phyloP scores from a whole-genome alignment of 2,329 filamentous ascomycete species.

The Calonectria honghensis region DNA sequence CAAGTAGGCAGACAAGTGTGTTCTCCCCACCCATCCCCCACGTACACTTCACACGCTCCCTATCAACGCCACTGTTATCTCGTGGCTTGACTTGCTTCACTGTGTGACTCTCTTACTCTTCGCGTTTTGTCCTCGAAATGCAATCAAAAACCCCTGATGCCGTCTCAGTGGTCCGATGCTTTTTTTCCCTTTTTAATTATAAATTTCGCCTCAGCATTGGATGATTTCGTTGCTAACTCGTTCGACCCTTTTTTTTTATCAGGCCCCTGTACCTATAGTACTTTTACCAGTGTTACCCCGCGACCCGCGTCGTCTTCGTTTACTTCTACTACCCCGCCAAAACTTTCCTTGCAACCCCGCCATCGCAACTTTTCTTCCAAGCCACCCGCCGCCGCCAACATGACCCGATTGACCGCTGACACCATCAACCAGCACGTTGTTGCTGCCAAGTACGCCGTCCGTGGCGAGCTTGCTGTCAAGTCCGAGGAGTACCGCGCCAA shows the following conservation, averaged over 20 bases:
- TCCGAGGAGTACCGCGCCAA: constrained; percentile 91
- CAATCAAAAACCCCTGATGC: constrained; percentile 6
- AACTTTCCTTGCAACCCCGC: constrained; percentile 50
- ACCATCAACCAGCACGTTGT: constrained; percentile 96
- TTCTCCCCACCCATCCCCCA: constrained; percentile 38
- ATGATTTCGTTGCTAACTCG: constrained; percentile 51
- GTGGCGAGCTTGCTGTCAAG: constrained; percentile 94
- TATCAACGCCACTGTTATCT: constrained; percentile 33
- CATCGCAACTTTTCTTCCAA: constrained; percentile 55
- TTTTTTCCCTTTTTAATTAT: constrained; percentile 31
- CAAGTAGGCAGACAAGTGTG: constrained; percentile 27
- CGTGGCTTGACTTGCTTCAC: constrained; percentile 7
- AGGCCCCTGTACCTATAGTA: constrained; percentile 45
- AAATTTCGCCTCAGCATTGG: constrained; percentile 31
- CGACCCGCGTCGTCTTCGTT: constrained; percentile 47
- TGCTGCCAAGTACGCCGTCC: constrained; percentile 95
- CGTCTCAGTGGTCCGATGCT: constrained; percentile 19
- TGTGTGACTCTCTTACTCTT: constrained; percentile 33
- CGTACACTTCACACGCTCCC: constrained; percentile 20
- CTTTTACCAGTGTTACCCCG: constrained; percentile 53
- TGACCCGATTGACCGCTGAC: constrained; percentile 79
- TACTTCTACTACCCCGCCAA: constrained; percentile 53
- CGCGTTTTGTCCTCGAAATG: constrained; percentile 14
- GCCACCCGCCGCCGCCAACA: constrained; percentile 55
- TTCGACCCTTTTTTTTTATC: constrained; percentile 49